Percentiles rank a stretch among this genome's conserved stretches.
Conservation (phyloP, 257 asterid species). For the Buddleja alternifolia region DNA sequence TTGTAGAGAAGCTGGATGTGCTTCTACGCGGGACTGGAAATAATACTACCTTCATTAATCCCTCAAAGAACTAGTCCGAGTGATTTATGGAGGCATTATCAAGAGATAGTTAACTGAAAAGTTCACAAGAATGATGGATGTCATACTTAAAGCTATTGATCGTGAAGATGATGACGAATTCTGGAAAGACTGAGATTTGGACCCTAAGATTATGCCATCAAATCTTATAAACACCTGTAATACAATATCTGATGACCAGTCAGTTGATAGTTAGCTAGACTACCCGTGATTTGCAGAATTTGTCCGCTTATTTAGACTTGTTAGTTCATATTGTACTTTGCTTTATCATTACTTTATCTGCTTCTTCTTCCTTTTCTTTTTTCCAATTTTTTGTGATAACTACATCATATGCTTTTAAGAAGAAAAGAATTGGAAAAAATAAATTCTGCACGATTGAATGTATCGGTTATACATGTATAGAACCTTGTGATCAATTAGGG, state of each 20-base stretch:
- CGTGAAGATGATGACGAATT: conserved; percentile 1
- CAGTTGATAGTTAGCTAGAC: background rate
- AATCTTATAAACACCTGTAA: background rate
- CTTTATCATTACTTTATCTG: no score
- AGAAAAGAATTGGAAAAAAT: background rate
- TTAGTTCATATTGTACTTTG: no score
- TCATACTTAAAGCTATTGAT: background rate
- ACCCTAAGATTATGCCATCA: background rate
- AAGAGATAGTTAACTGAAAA: background rate
- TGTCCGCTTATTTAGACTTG: no score
- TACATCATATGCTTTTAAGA: background rate
- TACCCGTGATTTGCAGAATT: background rate
- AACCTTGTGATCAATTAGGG: no score
- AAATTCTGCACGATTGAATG: background rate
- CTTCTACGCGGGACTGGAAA: background rate
- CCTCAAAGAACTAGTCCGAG: background rate
- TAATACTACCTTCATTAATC: background rate
- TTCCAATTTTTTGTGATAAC: background rate
- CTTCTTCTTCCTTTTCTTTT: no score
- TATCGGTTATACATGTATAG: background rate
- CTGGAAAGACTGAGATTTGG: background rate
- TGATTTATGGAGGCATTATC: conserved; percentile 9
- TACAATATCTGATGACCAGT: background rate
- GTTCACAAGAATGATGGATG: background rate
- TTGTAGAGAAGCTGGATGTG: conserved; percentile 17